These are phyloP conservation scores for Selaginella tamariscina DNA, from an alignment of 75 land plant genomes.

Conservation along the genomic window DNA sequence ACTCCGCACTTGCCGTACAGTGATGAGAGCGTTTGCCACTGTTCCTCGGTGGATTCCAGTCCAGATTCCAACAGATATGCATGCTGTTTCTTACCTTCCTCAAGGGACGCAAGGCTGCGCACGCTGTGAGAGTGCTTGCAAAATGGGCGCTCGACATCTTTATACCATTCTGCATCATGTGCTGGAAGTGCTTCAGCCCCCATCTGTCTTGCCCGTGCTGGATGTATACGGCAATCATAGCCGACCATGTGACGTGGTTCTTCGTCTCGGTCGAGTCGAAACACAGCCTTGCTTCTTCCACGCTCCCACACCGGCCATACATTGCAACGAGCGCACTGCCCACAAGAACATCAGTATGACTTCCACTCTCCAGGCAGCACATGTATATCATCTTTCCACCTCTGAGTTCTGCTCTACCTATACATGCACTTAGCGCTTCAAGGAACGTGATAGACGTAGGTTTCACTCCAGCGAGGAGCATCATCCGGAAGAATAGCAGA, in stretches of 20 bases:
- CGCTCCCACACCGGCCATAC: constrained; percentile 20
- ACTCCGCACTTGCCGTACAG: not conserved
- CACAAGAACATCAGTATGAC: not conserved
- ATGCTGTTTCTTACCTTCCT: not conserved
- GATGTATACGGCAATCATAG: not conserved
- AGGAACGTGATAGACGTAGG: not conserved
- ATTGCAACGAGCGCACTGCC: constrained; percentile 19
- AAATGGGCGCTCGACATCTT: not conserved
- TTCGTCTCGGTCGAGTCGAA: constrained; percentile 2
- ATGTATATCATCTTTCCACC: not conserved
- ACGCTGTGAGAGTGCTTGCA: not conserved
- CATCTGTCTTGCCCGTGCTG: not conserved
- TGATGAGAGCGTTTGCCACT: not conserved
- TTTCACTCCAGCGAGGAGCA: not conserved
- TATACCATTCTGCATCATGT: not conserved
- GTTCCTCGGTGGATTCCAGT: not conserved
- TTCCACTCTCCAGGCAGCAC: not conserved
- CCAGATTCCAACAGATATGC: not conserved
- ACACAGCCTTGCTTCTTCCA: constrained; percentile 10
- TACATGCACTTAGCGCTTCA: not conserved
- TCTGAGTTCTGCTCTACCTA: not conserved
- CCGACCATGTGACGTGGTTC: not conserved
- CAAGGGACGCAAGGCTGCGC: not conserved
- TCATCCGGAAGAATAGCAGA: not conserved
- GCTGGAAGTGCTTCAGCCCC: not conserved